Base-by-base conservation (phyloP, 495 filamentous ascomycete species). In the Xylaria telfairii region DNA sequence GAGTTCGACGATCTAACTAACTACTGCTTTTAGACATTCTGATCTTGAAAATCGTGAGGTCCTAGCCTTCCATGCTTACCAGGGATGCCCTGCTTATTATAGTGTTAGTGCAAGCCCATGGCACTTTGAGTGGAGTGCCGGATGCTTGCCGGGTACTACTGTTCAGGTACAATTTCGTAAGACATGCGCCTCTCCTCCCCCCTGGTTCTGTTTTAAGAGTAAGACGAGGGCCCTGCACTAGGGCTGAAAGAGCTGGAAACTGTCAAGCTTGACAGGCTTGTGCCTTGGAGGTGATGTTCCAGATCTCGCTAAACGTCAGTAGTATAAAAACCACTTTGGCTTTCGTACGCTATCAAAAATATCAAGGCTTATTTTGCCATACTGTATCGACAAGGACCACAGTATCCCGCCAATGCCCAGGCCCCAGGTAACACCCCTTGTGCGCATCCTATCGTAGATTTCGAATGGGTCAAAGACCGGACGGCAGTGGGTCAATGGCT, bases 111-210 rank as follows among this genome's bases (percentile, higher is more conserved):
- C 42, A 53, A 65, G 63, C 39, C 28, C 10, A 5, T 53, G 65
- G 65, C 53, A 30, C 51, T 34, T 46, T 49, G 19, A 24, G 65
- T 68, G 65, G 65, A 68, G 53, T 59, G 65, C 65, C 65, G 65
- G 65, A 68, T 68, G 53, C 51, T 57, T 68, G 51, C 65, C 65
- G 65, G 65, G 54, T 65, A 28, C 28, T 17, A 39, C 46, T 21
- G 26, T 26, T 65, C 42, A 65, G 44, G 42, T 24, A 65, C 39
- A 26, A 64, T 30, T 30, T 59, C 32, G 21, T 9, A n/a, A 47
- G 17, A 12, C 24, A 47, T 21, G 62, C 19, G 15, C n/a, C 13
- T 10, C 64, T 21, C 44, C 9, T 7, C n/a, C 13, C 19, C 64
- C 64, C 64, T 34, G 34, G 59, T 62, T 24, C 34, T 26, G 63